Evolutionary conservation across 2,329 filamentous ascomycete genomes (phyloP), one percentile per base, ranked within the genome.

Genomic region (Cryphonectria japonica): DNA sequence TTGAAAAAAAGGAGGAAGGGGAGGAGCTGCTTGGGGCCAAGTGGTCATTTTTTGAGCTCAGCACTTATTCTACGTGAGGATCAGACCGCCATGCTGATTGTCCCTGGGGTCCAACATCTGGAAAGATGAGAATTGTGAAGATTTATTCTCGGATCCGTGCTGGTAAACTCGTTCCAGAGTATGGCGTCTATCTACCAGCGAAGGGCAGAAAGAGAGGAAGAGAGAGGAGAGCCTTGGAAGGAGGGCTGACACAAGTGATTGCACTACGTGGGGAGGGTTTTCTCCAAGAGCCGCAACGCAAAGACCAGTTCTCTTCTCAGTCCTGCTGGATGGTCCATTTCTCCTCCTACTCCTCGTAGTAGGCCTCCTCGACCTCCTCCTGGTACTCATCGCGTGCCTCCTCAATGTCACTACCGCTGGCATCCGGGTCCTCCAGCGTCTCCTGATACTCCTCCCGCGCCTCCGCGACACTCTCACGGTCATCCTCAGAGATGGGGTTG

Each of bases 341-440:
- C 11, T 39, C 37, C 9, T 16, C 52, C 26, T 65, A 67, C 54
- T 67, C 52, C n/a, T 76, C 77, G n/a, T 76, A 78, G 50, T 84
- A 83, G 2, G 76, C 77, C 67, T 84, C 84, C 73, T 85, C 83
- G 66, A 85, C 84, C 65, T 82, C 82, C 76, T 88, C 85, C 64
- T 84, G 79, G 70, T 86, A 85, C 76, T 84, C 85, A 75, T 85
- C 78, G 68, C 85, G 74, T 1, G 85, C 85, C 77, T 89, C 86
- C 72, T 87, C 66, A 7, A 67, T 46, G 84, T 4, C 87, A 78
- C 69, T 84, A 83, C 77, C 89, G 82, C 4, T 81, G 77, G 71
- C 81, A 5, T 75, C 74, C 9, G 82, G 83, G 1, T 74, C 78
- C 57, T 78, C 79, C 14, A 82, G 77, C 3, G 83, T 82, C 73